Conservation (phyloP, 306 rosid genomes). For the Lithocarpus polystachyus region DNA sequence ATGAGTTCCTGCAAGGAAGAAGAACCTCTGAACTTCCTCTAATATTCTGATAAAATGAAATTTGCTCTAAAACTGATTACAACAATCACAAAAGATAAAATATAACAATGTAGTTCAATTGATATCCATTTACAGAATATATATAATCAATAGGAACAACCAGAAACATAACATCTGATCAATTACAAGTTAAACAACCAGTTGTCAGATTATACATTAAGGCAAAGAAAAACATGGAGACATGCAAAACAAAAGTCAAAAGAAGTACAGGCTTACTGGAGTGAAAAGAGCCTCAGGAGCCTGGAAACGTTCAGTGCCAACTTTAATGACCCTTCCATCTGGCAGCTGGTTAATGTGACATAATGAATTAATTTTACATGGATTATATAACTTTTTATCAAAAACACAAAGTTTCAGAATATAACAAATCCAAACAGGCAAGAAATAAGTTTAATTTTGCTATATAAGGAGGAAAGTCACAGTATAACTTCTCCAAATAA, state of each 20-base stretch:
- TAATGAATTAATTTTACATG: neutral
- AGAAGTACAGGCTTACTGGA: slow-evolving; percentile 59
- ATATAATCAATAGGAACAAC: neutral
- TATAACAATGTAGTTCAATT: neutral
- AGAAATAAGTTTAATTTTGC: too few species aligned
- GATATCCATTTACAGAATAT: neutral
- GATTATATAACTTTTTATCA: neutral
- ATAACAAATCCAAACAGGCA: too few species aligned
- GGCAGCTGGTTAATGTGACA: slow-evolving; percentile 66
- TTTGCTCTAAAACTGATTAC: neutral
- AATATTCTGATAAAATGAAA: slow-evolving; percentile 10
- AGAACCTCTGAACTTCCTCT: neutral
- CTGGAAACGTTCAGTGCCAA: slow-evolving; percentile 98
- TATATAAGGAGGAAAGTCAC: neutral
- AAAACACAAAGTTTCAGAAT: too few species aligned
- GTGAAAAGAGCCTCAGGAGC: slow-evolving; percentile 99
- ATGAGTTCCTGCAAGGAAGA: slow-evolving; percentile 74
- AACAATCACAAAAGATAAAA: neutral
- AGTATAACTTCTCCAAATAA: neutral
- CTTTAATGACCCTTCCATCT: slow-evolving; percentile 99
- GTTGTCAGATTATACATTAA: neutral
- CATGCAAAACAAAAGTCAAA: slow-evolving; percentile 14
- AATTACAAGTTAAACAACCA: neutral
- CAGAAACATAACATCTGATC: neutral
- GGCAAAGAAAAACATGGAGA: neutral